phyloP scores from a whole-genome alignment of 2,329 filamentous ascomycete species.

The Botrytis pseudocinerea region DNA sequence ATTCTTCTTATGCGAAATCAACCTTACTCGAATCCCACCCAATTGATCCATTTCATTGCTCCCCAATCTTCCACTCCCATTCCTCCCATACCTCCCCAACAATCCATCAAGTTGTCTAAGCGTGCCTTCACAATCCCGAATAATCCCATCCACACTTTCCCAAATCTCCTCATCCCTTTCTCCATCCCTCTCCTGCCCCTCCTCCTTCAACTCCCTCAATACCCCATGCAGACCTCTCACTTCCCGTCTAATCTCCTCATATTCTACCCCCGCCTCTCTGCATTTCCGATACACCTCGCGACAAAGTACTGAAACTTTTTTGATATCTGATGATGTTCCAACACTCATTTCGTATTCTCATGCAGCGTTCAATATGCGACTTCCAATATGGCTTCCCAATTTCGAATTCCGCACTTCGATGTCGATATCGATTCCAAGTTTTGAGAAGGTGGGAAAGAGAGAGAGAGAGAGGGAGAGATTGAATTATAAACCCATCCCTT shows the following conservation, averaged over 20 bases:
- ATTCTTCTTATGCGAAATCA: conserved; percentile 54
- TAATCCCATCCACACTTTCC: conserved; percentile 50
- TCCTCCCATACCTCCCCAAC: conserved; percentile 49
- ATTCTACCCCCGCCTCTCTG: conserved; percentile 50
- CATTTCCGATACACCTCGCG: conserved; percentile 56
- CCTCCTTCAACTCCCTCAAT: conserved; percentile 58
- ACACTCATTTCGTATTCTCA: conserved; percentile 37
- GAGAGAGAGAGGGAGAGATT: not conserved
- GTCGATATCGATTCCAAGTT: not conserved
- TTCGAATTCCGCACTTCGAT: not conserved
- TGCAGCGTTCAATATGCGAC: not conserved
- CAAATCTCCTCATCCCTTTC: conserved; percentile 50
- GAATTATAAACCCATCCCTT: conserved; percentile 17
- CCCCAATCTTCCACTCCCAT: conserved; percentile 31
- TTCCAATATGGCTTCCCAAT: not conserved
- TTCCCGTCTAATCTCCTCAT: conserved; percentile 51
- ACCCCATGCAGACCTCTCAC: conserved; percentile 56
- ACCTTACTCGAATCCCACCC: conserved; percentile 43
- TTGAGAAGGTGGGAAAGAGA: not conserved
- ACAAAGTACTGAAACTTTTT: conserved; percentile 56
- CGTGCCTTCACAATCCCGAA: conserved; percentile 56
- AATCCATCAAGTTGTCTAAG: conserved; percentile 56
- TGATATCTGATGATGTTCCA: conserved; percentile 47
- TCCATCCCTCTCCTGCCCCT: conserved; percentile 58
- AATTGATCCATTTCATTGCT: conserved; percentile 41